Base-by-base conservation (phyloP, 192 early-diverging fungal species). In the Blastocladiella britannica region DNA sequence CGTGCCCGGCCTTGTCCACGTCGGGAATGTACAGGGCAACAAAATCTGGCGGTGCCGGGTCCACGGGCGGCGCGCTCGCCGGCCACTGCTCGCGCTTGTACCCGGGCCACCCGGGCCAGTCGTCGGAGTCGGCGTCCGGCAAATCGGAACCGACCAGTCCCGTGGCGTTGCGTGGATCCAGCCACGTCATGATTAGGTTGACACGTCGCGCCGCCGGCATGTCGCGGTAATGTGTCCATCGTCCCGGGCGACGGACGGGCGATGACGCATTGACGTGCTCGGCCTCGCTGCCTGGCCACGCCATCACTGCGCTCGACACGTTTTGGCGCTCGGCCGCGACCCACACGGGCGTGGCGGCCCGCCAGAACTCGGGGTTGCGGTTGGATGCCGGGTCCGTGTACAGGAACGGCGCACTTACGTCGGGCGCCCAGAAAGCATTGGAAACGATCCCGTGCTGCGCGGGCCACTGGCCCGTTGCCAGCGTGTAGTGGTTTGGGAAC, bases 401-500 rank as follows among this genome's bases (percentile, higher is more conserved):
- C 12, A 9, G 8, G 57, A 47, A 31, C 22, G 29, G 15, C 30
- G 22, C n/a, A 22, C 4, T 15, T 2, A 27, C n/a, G 25, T 51
- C 20, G 23, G 57, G 57, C 15, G 15, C 57, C 3, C 51, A 25
- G 47, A 58, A 58, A 1, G 24, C 22, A 23, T 58, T 58, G 30
- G 28, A 25, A 0, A 61, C 60, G 51, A 61, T 61, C 18, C 60
- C 60, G 28, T 61, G 60, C 43, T 31, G 29, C 20, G 37, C 56
- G 24, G 60, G 60, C 4, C 20, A 60, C 9, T 60, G 51, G 25
- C 60, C 60, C 43, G 60, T 61, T 6, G 23, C 60, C 2, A 61
- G 5, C 8, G 60, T 59, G 29, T 61, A 61, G 57, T 61, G 60
- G 51, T 61, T 61, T 15, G 60, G 60, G 51, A 61, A 61, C 20